phyloP scores from a whole-genome alignment of 202 grass and related monocot genomes.

The Brachypodium distachyon region DNA sequence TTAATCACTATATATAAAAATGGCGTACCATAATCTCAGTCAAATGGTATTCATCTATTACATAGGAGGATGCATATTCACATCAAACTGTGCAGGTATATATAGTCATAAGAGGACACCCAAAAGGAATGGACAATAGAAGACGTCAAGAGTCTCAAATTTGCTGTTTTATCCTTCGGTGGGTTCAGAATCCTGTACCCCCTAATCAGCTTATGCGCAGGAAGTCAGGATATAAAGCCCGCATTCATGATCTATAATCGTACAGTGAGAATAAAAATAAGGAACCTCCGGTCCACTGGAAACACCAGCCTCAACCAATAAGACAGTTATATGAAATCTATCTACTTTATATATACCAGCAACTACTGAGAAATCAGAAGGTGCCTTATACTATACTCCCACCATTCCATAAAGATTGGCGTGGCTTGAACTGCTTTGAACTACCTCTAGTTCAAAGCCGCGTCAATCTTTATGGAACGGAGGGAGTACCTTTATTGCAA shows the following conservation, averaged over 20 bases:
- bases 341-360: not conserved
- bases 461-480: too few species aligned
- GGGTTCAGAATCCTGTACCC: not conserved
- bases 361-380: conserved; percentile 1
- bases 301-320: not conserved
- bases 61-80: not conserved
- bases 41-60: not conserved
- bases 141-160: not conserved
- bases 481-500: not conserved
- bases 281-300: not conserved
- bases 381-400: too few species aligned
- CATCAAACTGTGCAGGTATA: not conserved
- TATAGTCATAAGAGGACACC: not conserved
- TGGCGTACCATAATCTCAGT: not conserved
- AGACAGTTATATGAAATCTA: not conserved
- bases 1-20: conserved; percentile 9
- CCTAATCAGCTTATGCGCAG: not conserved
- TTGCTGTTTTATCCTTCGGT: not conserved
- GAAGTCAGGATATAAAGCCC: not conserved
- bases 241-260: not conserved
- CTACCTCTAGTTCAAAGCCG: too few species aligned
- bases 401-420: too few species aligned
- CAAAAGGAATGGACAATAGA: not conserved
- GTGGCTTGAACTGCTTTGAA: too few species aligned
- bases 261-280: not conserved